These are phyloP conservation scores for Leccinum truebloodii DNA, from an alignment of 768 basidiomycete genomes.

Conservation along the genomic window DNA sequence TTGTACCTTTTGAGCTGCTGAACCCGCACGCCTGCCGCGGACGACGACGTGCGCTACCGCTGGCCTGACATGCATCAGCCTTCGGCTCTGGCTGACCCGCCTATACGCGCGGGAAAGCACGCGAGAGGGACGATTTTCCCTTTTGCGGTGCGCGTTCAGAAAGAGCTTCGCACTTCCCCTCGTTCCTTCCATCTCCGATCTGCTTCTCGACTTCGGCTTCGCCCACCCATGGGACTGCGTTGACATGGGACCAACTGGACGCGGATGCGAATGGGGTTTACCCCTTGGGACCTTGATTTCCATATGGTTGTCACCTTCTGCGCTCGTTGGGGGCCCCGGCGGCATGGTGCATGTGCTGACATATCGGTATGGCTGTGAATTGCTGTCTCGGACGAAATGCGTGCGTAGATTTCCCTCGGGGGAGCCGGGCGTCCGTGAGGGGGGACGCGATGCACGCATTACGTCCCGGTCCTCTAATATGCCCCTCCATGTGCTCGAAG, in stretches of 20 bases:
- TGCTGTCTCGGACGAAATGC: not conserved
- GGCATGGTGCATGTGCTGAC: constrained; percentile 4
- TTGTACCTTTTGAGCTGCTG: not conserved
- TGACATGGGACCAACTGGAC: constrained; percentile 18
- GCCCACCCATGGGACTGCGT: constrained; percentile 2
- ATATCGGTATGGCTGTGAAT: not conserved
- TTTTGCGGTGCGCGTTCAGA: constrained; percentile 12
- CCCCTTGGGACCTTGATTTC: not conserved
- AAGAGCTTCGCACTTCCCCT: constrained; percentile 15
- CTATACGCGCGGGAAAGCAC: not conserved
- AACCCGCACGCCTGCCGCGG: not conserved
- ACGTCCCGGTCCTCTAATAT: constrained; percentile 7
- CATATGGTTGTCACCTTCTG: not conserved
- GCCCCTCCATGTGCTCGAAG: constrained; percentile 15
- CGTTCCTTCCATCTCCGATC: constrained; percentile 26
- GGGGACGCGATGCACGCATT: constrained; percentile 5
- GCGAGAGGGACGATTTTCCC: constrained; percentile 14
- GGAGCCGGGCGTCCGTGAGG: not conserved
- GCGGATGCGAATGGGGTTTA: constrained; percentile 9
- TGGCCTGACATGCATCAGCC: constrained; percentile 5
- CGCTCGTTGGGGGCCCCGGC: constrained; percentile 1
- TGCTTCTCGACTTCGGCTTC: constrained; percentile 25
- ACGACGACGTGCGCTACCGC: not conserved
- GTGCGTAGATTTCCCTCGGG: not conserved
- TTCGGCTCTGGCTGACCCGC: not conserved